Evolutionary conservation across 176 grass and related monocot species (phyloP), one percentile per base, ranked within the genome.

Genomic region (Carex myosuroides): DNA sequence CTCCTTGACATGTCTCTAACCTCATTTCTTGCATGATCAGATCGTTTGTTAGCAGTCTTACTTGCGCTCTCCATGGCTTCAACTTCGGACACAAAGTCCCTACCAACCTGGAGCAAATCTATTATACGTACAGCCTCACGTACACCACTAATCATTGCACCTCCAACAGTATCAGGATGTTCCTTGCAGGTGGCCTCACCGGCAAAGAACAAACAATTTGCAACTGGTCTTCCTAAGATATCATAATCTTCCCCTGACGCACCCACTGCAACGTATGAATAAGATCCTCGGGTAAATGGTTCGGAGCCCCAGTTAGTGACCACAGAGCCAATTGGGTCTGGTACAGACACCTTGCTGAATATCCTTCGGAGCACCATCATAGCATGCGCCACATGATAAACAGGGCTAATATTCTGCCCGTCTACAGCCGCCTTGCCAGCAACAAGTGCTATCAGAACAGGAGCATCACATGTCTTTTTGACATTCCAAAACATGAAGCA

Each of bases 401-500:
- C 80, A 64, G 89, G 88, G 79, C 83, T 85, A 60, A 93, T 87
- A 79, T 37, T 89, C 84, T 94, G 91, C 70, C 96, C 88, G 79
- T 92, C 91, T 88, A 89, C 84, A 90, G 96, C 96, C 80, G 96
- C 91, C 85, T 99, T 99, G 77, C 96, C 96, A 87, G 87, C 91
- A 55, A 99, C 87, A 85, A 99, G 91, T 79, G 93, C 80, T 91
- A 99, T 90, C 57, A 99, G 78, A 90, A 99, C 88, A 85, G 92
- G 92, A 54, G 87, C 91, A 30, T 91, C 91, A 79, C 91, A 88
- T 74, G 96, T 99, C 86, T 99, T 99, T 82, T 88, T 94, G 58
- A 99, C 74, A 90, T 95, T 99, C 96, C 96, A 99, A 93, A 99
- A 99, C 96, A 99, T 99, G 91, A 95, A 99, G 78, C 96, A 99